phyloP scores from a whole-genome alignment of 768 basidiomycete species.

The Boletus rex-veris region DNA sequence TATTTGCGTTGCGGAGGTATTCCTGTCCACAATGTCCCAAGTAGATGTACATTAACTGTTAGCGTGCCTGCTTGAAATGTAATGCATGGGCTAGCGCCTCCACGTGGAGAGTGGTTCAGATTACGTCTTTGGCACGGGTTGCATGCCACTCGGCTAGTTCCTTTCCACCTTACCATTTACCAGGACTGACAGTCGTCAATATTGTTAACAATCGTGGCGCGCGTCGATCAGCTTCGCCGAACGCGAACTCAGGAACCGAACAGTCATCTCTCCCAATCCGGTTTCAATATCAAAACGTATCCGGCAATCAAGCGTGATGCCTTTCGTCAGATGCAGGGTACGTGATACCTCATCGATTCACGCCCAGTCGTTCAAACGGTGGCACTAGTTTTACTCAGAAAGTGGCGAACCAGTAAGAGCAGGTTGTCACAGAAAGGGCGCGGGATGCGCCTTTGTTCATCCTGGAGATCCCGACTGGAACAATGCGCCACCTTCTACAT shows the following conservation, averaged over 20 bases:
- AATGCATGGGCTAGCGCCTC: no score
- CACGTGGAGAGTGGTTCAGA: no score
- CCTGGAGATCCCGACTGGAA: constrained; percentile 26
- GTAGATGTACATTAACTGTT: constrained; percentile 15
- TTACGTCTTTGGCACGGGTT: neutral
- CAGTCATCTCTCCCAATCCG: neutral
- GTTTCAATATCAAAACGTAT: neutral
- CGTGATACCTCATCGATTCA: constrained; percentile 8
- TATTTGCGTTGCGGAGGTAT: neutral
- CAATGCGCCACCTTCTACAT: constrained; percentile 12
- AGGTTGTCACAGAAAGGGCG: constrained; percentile 25
- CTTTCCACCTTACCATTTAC: neutral
- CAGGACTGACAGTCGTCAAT: neutral
- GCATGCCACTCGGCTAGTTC: neutral
- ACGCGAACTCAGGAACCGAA: neutral
- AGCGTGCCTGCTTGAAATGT: no score
- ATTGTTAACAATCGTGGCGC: neutral
- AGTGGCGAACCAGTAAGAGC: constrained; percentile 23
- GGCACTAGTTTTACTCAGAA: constrained; percentile 29
- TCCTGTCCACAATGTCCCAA: neutral
- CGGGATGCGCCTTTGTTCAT: constrained; percentile 31
- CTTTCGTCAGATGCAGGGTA: constrained; percentile 23
- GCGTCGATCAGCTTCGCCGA: no score
- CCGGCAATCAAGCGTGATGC: constrained; percentile 17
- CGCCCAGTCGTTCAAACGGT: neutral